A percentile compares a stretch with the other conserved stretches of the same genome.
Conservation (phyloP, 768 basidiomycete genomes). For the Lepiota brunneoincarnata region DNA sequence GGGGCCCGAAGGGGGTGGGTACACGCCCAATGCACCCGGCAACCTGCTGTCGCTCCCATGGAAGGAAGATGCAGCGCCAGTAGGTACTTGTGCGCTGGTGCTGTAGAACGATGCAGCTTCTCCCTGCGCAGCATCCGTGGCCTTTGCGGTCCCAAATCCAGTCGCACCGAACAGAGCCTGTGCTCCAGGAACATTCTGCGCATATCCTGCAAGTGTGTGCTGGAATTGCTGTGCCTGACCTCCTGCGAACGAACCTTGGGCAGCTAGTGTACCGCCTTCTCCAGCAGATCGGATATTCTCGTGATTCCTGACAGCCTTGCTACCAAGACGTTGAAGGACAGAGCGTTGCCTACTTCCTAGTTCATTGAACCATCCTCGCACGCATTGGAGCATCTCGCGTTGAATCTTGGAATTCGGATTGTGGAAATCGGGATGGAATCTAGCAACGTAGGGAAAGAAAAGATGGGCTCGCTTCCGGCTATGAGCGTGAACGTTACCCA, state of each 20-base stretch:
- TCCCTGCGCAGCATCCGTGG: conserved; percentile 22
- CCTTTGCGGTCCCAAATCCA: conserved; percentile 22
- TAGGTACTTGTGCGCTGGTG: not conserved
- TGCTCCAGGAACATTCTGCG: conserved; percentile 45
- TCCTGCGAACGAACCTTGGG: conserved; percentile 48
- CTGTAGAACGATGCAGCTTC: conserved; percentile 31
- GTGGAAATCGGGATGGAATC: conserved; percentile 86
- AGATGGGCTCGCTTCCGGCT: not conserved
- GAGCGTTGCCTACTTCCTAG: conserved; percentile 47
- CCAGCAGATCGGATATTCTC: conserved; percentile 62
- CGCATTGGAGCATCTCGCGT: conserved; percentile 69
- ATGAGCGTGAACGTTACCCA: conserved; percentile 27
- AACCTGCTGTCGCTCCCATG: conserved; percentile 20
- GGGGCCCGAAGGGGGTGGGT: conserved; percentile 19
- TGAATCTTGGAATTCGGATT: conserved; percentile 62
- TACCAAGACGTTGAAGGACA: conserved; percentile 55
- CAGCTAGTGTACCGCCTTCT: conserved; percentile 44
- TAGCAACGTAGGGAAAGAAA: conserved; percentile 21
- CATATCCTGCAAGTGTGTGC: conserved; percentile 44
- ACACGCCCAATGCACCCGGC: conserved; percentile 24
- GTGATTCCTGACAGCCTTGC: conserved; percentile 68
- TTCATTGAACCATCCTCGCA: conserved; percentile 58
- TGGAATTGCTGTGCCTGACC: conserved; percentile 49
- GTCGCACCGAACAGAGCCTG: conserved; percentile 34
- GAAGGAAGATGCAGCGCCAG: conserved; percentile 2